phyloP scores from a whole-genome alignment of 768 basidiomycete species.

The Chalciporus sphaerocephalus region DNA sequence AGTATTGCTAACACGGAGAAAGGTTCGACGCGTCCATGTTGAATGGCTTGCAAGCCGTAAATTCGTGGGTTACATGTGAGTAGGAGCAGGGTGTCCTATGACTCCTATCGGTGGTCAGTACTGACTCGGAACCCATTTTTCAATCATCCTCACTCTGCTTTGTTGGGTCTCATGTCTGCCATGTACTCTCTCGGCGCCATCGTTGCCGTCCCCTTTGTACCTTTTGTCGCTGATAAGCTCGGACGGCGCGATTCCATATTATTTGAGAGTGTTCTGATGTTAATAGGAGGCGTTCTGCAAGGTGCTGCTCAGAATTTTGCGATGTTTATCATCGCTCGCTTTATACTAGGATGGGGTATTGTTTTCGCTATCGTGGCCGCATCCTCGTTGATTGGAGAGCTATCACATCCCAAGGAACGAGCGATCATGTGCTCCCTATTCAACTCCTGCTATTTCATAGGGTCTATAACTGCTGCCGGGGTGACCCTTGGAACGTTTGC shows the following conservation, averaged over 20 bases:
- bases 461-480: constrained; percentile 41
- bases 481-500: constrained; percentile 59
- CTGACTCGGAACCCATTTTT: constrained; percentile 39
- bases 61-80: constrained; percentile 53
- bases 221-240: constrained; percentile 6
- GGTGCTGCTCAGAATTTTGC: constrained; percentile 10
- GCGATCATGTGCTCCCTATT: constrained; percentile 14
- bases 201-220: constrained; percentile 42
- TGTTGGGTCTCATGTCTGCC: constrained; percentile 54
- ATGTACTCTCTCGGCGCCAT: constrained; percentile 62
- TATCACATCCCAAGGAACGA: constrained; percentile 24
- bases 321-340: constrained; percentile 16
- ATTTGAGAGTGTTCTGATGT: constrained; percentile 5
- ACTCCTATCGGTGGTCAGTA: not conserved
- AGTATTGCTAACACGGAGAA: constrained; percentile 1
- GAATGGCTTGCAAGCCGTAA: constrained; percentile 57
- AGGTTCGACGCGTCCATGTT: constrained; percentile 49
- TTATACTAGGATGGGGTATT: constrained; percentile 15
- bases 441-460: constrained; percentile 6
- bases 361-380: constrained; percentile 16
- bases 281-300: constrained; percentile 15
- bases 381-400: constrained; percentile 21
- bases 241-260: constrained; percentile 18
- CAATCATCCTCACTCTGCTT: constrained; percentile 47
- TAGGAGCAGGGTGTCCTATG: no score